Base-by-base conservation (phyloP, 2,329 filamentous ascomycete species). In the Stachybotrys chartarum region DNA sequence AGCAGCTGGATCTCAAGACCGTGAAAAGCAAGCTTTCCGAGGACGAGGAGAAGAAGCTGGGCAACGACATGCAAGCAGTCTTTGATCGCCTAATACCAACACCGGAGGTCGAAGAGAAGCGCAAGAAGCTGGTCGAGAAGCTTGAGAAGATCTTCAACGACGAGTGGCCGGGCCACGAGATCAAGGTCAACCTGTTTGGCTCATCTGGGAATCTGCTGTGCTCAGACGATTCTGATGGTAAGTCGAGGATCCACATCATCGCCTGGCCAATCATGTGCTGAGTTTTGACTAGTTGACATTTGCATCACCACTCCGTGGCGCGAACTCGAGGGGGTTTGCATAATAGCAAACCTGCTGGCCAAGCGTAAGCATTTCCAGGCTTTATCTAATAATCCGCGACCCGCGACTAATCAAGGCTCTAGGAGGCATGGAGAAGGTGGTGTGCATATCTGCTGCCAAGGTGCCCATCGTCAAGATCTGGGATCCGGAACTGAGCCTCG, bases 401-500 rank as follows among this genome's bases (percentile, higher is more conserved):
- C 5, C 24, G n/a, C 35, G n/a, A 14, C 48, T 6, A 30, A 16
- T 12, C 3, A 52, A 31, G 18, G 24, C 24, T 24, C 24, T 83
- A 96, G 93, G 91, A 75, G 93, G 93, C 45, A 99, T 99, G 94
- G 83, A 97, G 70, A 90, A 90, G 65, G 91, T 99, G 1, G 89
- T 97, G 30, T 99, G 94, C 69, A 91, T 97, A 53, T 91, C 91
- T 31, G 90, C 88, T 47, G 94, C 94, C 57, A 97, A 97, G 72
- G 94, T 99, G 14, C 93, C 94, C 5, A 99, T 99, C 66, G 94
- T 99, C 63, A 97, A 97, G 76, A 90, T 96, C 55, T 99, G 94
- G 92, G 94, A 99, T 69, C 94, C 94, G 3, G 91, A 96, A 70
- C 78, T 97, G 56, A 79, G 86, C 60, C 78, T 99, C 52, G 89